A percentile compares a stretch with the other conserved stretches of the same genome.
Evolutionary conservation across 495 filamentous ascomycete species (phyloP).

Genomic region (Aspergillus baeticus): DNA sequence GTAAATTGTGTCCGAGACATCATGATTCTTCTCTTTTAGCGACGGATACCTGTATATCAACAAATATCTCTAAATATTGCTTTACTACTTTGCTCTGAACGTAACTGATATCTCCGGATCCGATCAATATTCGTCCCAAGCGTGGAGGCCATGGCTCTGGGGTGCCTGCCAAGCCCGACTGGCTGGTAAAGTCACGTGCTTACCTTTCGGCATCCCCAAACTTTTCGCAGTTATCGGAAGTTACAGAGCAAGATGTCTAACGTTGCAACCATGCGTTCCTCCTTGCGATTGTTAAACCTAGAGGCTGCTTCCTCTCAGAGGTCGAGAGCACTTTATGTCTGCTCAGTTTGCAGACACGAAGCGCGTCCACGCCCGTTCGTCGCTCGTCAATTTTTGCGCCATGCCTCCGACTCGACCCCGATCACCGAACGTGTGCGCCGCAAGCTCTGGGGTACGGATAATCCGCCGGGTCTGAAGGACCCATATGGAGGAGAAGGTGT

Average conservation of each 20-base stretch:
- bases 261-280: constrained; percentile 40
- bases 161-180: constrained; percentile 15
- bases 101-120: no score
- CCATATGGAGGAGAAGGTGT: constrained; percentile 47
- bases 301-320: constrained; percentile 31
- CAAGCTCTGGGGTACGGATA: constrained; percentile 57
- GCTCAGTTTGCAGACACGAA: constrained; percentile 43
- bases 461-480: constrained; percentile 52
- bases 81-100: neutral
- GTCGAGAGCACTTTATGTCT: constrained; percentile 34
- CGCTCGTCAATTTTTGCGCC: constrained; percentile 40
- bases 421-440: constrained; percentile 50
- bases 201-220: constrained; percentile 12
- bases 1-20: constrained; percentile 37
- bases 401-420: constrained; percentile 38
- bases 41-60: constrained; percentile 3
- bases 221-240: constrained; percentile 24
- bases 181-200: constrained; percentile 25
- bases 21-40: neutral
- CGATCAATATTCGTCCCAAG: no score
- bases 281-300: constrained; percentile 37
- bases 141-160: no score
- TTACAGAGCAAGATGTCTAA: constrained; percentile 9
- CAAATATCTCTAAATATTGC: neutral
- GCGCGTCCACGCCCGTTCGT: constrained; percentile 40